Percentiles rank a stretch among this genome's conserved stretches.
phyloP scores from a whole-genome alignment of 2,329 filamentous ascomycete species.

The Boeremia exigua region DNA sequence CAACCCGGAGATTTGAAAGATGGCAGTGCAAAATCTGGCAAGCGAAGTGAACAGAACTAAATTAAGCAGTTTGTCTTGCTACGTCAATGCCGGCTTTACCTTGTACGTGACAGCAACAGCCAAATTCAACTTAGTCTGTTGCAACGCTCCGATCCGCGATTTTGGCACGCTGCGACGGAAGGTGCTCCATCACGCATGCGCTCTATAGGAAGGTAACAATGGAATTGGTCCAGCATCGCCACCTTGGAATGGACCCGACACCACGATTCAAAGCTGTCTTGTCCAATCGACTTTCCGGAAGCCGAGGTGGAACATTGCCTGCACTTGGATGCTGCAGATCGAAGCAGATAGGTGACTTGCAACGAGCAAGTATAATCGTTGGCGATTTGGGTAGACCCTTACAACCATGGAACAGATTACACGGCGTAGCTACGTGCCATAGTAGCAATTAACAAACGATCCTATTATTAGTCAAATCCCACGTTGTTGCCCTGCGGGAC shows the following conservation, averaged over 20 bases:
- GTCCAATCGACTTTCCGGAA: too few relatives aligned
- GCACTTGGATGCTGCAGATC: background rate
- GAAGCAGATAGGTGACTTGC: too few relatives aligned
- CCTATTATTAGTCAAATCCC: too few relatives aligned
- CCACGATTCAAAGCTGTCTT: too few relatives aligned
- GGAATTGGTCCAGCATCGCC: slow-evolving; percentile 24
- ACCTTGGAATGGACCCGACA: too few relatives aligned
- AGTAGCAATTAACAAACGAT: too few relatives aligned
- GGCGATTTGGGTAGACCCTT: too few relatives aligned
- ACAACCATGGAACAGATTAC: too few relatives aligned
- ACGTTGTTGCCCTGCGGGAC: too few relatives aligned
- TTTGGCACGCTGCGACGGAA: slow-evolving; percentile 31
- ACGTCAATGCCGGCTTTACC: slow-evolving; percentile 36
- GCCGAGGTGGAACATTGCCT: background rate
- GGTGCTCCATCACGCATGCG: slow-evolving; percentile 33
- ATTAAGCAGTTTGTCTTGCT: slow-evolving; percentile 34
- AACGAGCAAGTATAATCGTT: too few relatives aligned
- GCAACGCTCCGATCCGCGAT: slow-evolving; percentile 29
- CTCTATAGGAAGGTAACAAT: slow-evolving; percentile 38
- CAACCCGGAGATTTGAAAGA: too few relatives aligned
- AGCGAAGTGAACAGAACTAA: slow-evolving; percentile 29
- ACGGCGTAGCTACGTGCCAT: too few relatives aligned
- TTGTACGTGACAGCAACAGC: slow-evolving; percentile 35
- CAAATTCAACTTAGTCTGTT: slow-evolving; percentile 35
- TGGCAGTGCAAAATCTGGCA: slow-evolving; percentile 21